Conservation (phyloP, 140 eudicot species). For the Stevia rebaudiana region DNA sequence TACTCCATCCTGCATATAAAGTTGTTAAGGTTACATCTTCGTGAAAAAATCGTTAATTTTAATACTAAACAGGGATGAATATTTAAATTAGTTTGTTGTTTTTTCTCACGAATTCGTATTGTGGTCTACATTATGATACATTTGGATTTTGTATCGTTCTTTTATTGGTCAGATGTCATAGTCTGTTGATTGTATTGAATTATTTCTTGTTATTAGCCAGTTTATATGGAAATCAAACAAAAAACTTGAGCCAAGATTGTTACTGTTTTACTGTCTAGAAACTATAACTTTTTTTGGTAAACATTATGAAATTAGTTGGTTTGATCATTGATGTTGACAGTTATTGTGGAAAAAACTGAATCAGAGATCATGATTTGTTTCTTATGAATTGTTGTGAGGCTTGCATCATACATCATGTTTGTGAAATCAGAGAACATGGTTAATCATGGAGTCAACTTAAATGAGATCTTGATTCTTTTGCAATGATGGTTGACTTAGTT, state of each 20-base stretch:
- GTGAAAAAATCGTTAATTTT: constrained; percentile 16
- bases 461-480: constrained; percentile 21
- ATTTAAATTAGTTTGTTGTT: constrained; percentile 25
- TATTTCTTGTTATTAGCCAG: constrained; percentile 33
- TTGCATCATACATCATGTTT: constrained; percentile 24
- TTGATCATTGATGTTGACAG: neutral
- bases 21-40: constrained; percentile 57
- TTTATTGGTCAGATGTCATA: constrained; percentile 30
- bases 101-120: constrained; percentile 21
- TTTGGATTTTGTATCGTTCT: constrained; percentile 34
- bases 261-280: neutral
- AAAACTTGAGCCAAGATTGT: constrained; percentile 4
- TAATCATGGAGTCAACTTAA: constrained; percentile 4
- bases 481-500: constrained; percentile 24
- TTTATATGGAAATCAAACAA: constrained; percentile 11
- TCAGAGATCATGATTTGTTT: no score
- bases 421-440: constrained; percentile 28
- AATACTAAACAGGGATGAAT: constrained; percentile 13
- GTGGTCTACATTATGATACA: constrained; percentile 31
- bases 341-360: neutral
- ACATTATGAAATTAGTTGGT: neutral
- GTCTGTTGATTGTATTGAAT: constrained; percentile 31
- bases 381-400: neutral
- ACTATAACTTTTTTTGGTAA: constrained; percentile 5
- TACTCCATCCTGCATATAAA: constrained; percentile 84